These are phyloP conservation scores for Russula lepida DNA, from an alignment of 768 basidiomycete species.

Conservation along the genomic window DNA sequence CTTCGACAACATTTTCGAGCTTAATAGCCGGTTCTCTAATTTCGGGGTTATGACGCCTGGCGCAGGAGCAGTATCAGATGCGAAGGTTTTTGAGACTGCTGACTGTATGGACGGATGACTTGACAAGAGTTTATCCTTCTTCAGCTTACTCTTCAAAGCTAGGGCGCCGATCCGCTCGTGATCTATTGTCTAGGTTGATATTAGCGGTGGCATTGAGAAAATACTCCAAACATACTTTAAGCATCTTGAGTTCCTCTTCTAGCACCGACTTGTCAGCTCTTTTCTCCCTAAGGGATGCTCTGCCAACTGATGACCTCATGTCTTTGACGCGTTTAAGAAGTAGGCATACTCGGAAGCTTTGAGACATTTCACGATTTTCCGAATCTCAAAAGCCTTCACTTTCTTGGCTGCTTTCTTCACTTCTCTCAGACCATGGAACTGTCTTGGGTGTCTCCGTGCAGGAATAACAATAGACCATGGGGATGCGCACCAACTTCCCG, in stretches of 20 bases:
- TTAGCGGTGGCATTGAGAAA: not conserved
- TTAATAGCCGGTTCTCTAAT: constrained; percentile 64
- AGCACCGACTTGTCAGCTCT: constrained; percentile 38
- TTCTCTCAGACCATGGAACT: constrained; percentile 74
- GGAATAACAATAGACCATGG: not conserved
- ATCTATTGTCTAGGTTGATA: constrained; percentile 41
- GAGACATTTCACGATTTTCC: constrained; percentile 74
- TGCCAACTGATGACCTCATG: constrained; percentile 4
- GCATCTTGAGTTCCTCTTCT: constrained; percentile 48
- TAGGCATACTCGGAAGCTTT: constrained; percentile 54
- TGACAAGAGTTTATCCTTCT: constrained; percentile 56
- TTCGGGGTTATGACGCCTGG: constrained; percentile 44
- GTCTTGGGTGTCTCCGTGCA: constrained; percentile 1
- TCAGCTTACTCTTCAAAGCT: constrained; percentile 64
- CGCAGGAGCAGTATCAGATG: not conserved
- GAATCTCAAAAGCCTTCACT: constrained; percentile 71
- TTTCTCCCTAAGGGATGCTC: constrained; percentile 32
- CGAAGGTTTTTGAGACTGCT: constrained; percentile 28
- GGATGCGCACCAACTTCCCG: constrained; percentile 14
- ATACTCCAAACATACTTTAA: constrained; percentile 47
- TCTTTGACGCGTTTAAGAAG: not conserved
- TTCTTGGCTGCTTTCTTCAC: constrained; percentile 72
- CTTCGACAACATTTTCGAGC: constrained; percentile 63
- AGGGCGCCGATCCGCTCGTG: constrained; percentile 51
- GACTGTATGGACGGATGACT: constrained; percentile 33